Evolutionary conservation across 352 stramenopile genomes (phyloP).

Genomic region (Hyaloperonospora brassicae): DNA sequence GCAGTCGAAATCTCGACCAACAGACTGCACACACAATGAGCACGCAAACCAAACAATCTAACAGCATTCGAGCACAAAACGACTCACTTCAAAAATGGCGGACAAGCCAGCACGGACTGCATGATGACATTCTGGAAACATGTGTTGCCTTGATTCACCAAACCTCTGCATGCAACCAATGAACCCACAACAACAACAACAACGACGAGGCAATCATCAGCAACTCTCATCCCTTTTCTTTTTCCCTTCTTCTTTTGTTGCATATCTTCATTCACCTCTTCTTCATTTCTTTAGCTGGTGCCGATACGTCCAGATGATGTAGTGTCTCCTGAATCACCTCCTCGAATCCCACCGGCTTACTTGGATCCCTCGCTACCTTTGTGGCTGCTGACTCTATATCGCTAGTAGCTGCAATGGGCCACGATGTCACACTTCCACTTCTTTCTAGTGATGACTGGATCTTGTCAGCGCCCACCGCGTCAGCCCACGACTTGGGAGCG

Average conservation of each 20-base stretch:
- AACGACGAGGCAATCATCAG: not conserved
- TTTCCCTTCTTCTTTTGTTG: no score
- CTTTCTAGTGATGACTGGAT: constrained; percentile 15
- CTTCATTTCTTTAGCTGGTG: constrained; percentile 74
- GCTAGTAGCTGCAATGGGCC: constrained; percentile 8
- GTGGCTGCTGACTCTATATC: not conserved
- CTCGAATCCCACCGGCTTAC: constrained; percentile 43
- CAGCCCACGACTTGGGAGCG: constrained; percentile 55
- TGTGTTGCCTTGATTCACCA: constrained; percentile 83
- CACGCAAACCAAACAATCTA: not conserved
- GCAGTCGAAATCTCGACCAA: constrained; percentile 55
- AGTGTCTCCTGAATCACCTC: constrained; percentile 62
- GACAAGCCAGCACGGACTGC: constrained; percentile 70
- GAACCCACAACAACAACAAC: constrained; percentile 4
- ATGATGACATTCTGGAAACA: constrained; percentile 87
- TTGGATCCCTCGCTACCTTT: constrained; percentile 2
- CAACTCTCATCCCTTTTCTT: not conserved
- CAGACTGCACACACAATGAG: constrained; percentile 29
- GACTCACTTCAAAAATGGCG: constrained; percentile 73
- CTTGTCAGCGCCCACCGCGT: constrained; percentile 39
- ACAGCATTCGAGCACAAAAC: not conserved
- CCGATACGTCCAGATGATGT: constrained; percentile 38
- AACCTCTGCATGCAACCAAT: constrained; percentile 42
- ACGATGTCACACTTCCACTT: constrained; percentile 19
- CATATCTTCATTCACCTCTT: no score